phyloP scores from a whole-genome alignment of 2,329 filamentous ascomycete species.

The Verticillium zaregamsianum region DNA sequence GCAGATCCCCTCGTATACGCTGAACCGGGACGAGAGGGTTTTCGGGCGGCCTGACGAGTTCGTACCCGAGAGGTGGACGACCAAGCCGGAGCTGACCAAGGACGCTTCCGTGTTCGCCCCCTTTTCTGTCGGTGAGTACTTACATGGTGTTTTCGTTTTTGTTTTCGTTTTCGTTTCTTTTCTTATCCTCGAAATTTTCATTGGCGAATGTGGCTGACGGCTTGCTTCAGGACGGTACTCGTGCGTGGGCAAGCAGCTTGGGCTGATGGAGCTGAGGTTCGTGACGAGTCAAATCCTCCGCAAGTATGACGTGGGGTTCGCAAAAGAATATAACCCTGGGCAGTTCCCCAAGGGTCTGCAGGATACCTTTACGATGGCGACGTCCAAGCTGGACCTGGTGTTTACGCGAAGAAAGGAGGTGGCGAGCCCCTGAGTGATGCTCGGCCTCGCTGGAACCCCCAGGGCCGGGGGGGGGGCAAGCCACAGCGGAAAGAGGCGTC shows the following conservation, averaged over 20 bases:
- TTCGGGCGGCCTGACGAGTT: constrained; percentile 18
- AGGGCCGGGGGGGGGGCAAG: too few relatives aligned
- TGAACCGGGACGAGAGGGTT: constrained; percentile 11
- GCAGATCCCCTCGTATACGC: constrained; percentile 19
- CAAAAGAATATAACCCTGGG: constrained; percentile 4
- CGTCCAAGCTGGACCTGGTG: constrained; percentile 9
- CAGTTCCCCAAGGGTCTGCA: constrained; percentile 7
- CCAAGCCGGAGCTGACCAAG: constrained; percentile 12
- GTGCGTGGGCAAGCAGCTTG: constrained; percentile 31
- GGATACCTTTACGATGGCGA: constrained; percentile 11
- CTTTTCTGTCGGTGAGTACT: constrained; percentile 19
- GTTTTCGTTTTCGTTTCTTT: not conserved
- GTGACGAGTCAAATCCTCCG: constrained; percentile 10
- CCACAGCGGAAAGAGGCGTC: too few relatives aligned
- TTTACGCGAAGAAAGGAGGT: constrained; percentile 8
- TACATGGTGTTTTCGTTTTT: not conserved
- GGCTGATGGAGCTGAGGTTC: constrained; percentile 25
- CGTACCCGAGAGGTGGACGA: constrained; percentile 19
- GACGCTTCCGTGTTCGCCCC: constrained; percentile 19
- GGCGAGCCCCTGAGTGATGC: not conserved
- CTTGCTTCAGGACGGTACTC: constrained; percentile 21
- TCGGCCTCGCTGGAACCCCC: too few relatives aligned
- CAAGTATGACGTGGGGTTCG: constrained; percentile 8
- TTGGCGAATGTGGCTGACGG: not conserved
- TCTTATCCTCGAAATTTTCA: not conserved